phyloP scores from a whole-genome alignment of 192 early-diverging fungal genomes.

The Backusella sp. region DNA sequence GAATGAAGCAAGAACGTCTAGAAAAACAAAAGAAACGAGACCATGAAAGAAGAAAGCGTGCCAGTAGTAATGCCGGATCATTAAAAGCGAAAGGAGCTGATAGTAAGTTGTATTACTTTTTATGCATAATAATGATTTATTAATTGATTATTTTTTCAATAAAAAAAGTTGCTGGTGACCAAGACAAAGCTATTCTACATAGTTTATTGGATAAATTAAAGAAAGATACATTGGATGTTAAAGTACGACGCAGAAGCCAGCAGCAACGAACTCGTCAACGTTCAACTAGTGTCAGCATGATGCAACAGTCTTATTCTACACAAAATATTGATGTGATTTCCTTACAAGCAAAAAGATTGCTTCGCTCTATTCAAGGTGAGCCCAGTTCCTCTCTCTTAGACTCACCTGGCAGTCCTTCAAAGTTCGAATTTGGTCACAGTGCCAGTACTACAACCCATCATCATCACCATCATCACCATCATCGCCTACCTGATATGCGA shows the following conservation, averaged over 20 bases:
- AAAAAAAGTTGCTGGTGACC: constrained; percentile 27
- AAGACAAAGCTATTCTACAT: constrained; percentile 67
- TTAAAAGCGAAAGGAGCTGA: constrained; percentile 19
- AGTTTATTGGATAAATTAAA: constrained; percentile 70
- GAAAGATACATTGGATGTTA: constrained; percentile 34
- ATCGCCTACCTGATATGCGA: background rate
- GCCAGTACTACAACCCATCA: background rate
- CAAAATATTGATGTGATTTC: constrained; percentile 25
- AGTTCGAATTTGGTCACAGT: background rate
- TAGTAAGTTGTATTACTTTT: constrained; percentile 11
- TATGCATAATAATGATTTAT: background rate
- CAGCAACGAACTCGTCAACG: constrained; percentile 19
- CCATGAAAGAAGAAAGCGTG: constrained; percentile 35
- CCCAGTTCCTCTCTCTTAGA: constrained; percentile 2
- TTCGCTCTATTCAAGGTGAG: constrained; percentile 26
- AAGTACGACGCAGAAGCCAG: constrained; percentile 10
- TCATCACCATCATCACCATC: background rate
- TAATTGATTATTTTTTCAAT: constrained; percentile 9
- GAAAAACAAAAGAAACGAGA: constrained; percentile 53
- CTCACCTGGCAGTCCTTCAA: background rate
- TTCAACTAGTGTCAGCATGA: constrained; percentile 16
- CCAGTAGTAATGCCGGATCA: constrained; percentile 15
- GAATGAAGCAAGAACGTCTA: constrained; percentile 41
- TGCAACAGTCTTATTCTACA: constrained; percentile 16
- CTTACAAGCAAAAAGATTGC: constrained; percentile 21